Base-by-base conservation (phyloP, 176 grass and related monocot species). In the Otatea glauca region DNA sequence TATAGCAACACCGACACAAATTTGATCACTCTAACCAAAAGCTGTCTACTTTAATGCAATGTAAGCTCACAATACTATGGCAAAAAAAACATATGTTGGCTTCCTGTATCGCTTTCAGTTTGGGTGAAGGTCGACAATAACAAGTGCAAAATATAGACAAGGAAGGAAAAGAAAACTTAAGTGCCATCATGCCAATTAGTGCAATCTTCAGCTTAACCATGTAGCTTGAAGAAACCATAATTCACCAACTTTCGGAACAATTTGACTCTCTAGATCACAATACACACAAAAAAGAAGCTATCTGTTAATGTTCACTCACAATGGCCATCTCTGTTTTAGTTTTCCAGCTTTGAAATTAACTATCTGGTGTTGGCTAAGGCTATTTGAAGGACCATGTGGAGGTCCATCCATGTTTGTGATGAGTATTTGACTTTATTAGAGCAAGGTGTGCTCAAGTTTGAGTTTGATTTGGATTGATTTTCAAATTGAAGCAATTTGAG, bases 161-260 rank as follows among this genome's bases (percentile, higher is more conserved):
- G 29, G 1, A 29, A 29, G 29, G 29, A 29, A 29, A 29, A 29
- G 9, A 34, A 50, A 64, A 59, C 1, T 20, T 29, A 0, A 20
- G 0, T 75, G 34, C 61, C 23, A 89, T 1, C 3, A 24, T 21
- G 58, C 18, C 24, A 58, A 47, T n/a, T 65, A 70, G 44, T 75
- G 14, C 11, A 49, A 63, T 43, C 17, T 32, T 29, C 34, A 66
- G 29, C 29, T 65, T 29, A 23, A 65, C 1, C 1, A 1, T 60
- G 54, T 44, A 82, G 10, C 47, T 76, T 1, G 20, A 4, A 77
- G 10, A 11, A 55, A 73, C n/a, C 29, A 54, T 61, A 32, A 20
- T 79, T 58, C 34, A 65, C 29, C 2, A 88, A 65, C 18, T 47
- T 34, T 8, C 24, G 72, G 50, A n/a, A 71, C 48, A 85, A 11